Evolutionary conservation across 225 moss, liverwort and hornwort genomes (phyloP), one percentile per base, ranked within the genome.

Genomic region (Marchantia paleacea): DNA sequence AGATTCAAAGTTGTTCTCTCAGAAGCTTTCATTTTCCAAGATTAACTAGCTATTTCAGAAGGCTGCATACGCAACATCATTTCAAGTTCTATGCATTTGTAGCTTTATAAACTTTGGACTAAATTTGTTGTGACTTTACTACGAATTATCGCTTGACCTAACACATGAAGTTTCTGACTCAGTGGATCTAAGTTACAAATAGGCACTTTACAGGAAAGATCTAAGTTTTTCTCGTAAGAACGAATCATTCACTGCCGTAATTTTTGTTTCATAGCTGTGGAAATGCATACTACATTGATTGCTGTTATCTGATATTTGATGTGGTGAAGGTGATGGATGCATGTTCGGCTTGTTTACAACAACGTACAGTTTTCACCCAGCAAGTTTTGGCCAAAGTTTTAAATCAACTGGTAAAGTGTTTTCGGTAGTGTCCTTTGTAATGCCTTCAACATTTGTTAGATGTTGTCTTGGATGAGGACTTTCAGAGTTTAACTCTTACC

Each of bases 321-420:
- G 25, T 80, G 51, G 39, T 85, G 83, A 81, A 97, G 97, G 97
- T 97, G 24, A 99, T 95, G 94, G 99, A 99, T 90, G 99, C 99
- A 78, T 99, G 95, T 86, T 94, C 99, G 77, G 88, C 94, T 81
- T 99, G 99, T 83, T 92, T 99, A 72, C 99, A 91, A 70, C 99
- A 99, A 79, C 99, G 99, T 52, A 94, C 90, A 60, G 99, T 99
- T 67, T 99, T 99, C 81, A 99, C 99, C 69, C 99, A 99, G 83
- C 99, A 99, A 75, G 99, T 99, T 51, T 83, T 99, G 73, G 99
- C 99, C 28, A 99, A 92, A 84, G 99, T 95, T 67, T 85, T 99
- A 72, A 99, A 99, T 91, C 99, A 99, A 80, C 88, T 99, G 95
- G 99, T 94, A 91, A 63, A 69, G n/a, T 62, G 24, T 62, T 62